A percentile compares a stretch with the other conserved stretches of the same genome.
Evolutionary conservation across 306 rosid genomes (phyloP).

Genomic region (Fragaria vesca): DNA sequence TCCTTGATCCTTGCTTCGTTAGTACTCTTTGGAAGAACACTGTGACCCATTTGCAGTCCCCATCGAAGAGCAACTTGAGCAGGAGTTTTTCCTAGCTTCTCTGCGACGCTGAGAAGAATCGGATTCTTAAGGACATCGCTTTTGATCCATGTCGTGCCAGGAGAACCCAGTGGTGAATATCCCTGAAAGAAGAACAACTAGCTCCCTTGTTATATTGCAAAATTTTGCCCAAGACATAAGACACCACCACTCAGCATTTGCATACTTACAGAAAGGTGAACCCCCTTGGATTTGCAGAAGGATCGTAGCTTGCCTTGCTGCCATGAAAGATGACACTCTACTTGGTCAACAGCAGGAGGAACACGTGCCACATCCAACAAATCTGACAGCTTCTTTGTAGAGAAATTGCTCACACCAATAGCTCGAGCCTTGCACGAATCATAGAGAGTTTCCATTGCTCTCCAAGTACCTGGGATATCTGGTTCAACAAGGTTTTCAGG

Average conservation of each 20-base stretch:
- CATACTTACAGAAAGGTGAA: constrained; percentile 57
- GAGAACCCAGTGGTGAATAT: constrained; percentile 70
- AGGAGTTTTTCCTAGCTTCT: constrained; percentile 54
- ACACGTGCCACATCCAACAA: constrained; percentile 47
- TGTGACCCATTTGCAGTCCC: constrained; percentile 76
- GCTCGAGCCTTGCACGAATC: constrained; percentile 55
- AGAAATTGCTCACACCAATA: constrained; percentile 69
- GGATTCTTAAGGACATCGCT: constrained; percentile 58
- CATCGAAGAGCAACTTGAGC: constrained; percentile 72
- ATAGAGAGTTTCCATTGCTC: constrained; percentile 56
- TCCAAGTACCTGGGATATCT: constrained; percentile 62
- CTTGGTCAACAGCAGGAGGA: constrained; percentile 67
- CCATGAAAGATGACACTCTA: constrained; percentile 77
- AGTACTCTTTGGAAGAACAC: constrained; percentile 72
- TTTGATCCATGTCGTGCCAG: constrained; percentile 57
- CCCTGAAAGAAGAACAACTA: constrained; percentile 35
- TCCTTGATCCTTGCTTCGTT: constrained; percentile 61
- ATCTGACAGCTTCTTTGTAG: constrained; percentile 48
- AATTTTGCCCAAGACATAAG: neutral
- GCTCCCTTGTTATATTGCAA: neutral
- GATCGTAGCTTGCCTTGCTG: constrained; percentile 48
- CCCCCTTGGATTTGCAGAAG: constrained; percentile 55
- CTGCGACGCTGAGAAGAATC: constrained; percentile 30
- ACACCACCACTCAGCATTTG: constrained; percentile 5
- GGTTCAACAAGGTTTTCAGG: constrained; percentile 41